Base-by-base conservation (phyloP, 805 yeast genomes). In the Lipomyces spencermartinsiae region DNA sequence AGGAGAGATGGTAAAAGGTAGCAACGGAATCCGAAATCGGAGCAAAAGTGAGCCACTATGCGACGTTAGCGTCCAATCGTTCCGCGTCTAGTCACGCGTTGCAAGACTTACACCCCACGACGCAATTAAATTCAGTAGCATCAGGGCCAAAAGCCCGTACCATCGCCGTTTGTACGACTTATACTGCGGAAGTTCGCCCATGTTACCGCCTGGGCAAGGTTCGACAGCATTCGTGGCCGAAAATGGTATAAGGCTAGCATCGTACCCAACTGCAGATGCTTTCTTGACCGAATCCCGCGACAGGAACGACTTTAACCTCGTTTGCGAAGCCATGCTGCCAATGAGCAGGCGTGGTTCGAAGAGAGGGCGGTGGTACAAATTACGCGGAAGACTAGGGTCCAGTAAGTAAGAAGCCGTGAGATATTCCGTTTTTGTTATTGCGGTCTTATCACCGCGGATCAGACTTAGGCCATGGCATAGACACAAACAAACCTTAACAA, bases 101-200 rank as follows among this genome's bases (percentile, higher is more conserved):
- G 25, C 7, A 19, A n/a, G 7, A 66, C 69, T 14, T 58, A 66
- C 69, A 8, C 77, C 78, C 79, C 79, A 77, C 2, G 79, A 76
- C 25, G 71, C 71, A 51, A 71, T 69, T 43, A 77, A 71, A 68
- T 77, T 77, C 57, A 77, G 61, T 8, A 76, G 67, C 51, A 75
- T 74, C 54, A 77, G 67, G 22, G 73, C 69, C n/a, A 68, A 66
- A 25, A 77, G 71, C 8, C 79, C 79, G 54, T 73, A 62, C 79
- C 79, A 77, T 29, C 79, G 71, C n/a, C 78, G 73, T 54, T 72
- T 74, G 71, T 74, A 77, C 1, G 74, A 67, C 54, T 70, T 66
- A 67, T 76, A 76, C 46, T 6, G 62, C n/a, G 49, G 25, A 5
- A 43, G 49, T n/a, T 16, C 49, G 9, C 19, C 3, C 49, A 43